These are phyloP conservation scores for Pluteus cervinus DNA, from an alignment of 768 basidiomycete species.

Conservation along the genomic window DNA sequence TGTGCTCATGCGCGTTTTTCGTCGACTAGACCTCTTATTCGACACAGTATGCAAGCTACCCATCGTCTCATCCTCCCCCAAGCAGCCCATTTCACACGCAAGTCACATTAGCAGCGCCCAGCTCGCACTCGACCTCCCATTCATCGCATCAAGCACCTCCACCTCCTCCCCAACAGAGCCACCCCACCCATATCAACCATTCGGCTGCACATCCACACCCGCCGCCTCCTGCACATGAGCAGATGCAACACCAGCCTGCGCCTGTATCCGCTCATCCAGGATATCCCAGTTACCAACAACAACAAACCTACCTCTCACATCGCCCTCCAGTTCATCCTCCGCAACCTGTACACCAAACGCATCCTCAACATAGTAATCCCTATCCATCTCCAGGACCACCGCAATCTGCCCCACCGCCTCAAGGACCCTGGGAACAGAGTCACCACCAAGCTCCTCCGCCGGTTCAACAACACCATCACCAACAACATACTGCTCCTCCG, in stretches of 20 bases:
- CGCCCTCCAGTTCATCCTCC: slow-evolving; percentile 24
- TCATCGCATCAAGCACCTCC: slow-evolving; percentile 27
- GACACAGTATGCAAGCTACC: slow-evolving; percentile 38
- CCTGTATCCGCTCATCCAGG: slow-evolving; percentile 28
- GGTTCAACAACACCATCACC: slow-evolving; percentile 19
- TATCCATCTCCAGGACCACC: slow-evolving; percentile 40
- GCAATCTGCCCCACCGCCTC: slow-evolving; percentile 32
- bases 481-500: slow-evolving; percentile 23
- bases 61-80: slow-evolving; percentile 27
- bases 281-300: slow-evolving; percentile 27
- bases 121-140: too few species aligned
- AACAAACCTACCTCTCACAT: slow-evolving; percentile 22
- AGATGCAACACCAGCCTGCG: slow-evolving; percentile 32
- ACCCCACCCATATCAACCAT: slow-evolving; percentile 8
- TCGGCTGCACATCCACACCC: slow-evolving; percentile 18
- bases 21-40: slow-evolving; percentile 29
- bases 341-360: slow-evolving; percentile 25
- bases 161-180: slow-evolving; percentile 20
- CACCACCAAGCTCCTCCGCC: slow-evolving; percentile 20
- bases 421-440: slow-evolving; percentile 32
- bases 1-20: slow-evolving; percentile 8
- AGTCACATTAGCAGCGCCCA: too few species aligned
- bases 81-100: too few species aligned
- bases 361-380: slow-evolving; percentile 33
- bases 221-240: slow-evolving; percentile 33